Base-by-base conservation (phyloP, 345 rosid species). In the Eucalyptus camaldulensis region DNA sequence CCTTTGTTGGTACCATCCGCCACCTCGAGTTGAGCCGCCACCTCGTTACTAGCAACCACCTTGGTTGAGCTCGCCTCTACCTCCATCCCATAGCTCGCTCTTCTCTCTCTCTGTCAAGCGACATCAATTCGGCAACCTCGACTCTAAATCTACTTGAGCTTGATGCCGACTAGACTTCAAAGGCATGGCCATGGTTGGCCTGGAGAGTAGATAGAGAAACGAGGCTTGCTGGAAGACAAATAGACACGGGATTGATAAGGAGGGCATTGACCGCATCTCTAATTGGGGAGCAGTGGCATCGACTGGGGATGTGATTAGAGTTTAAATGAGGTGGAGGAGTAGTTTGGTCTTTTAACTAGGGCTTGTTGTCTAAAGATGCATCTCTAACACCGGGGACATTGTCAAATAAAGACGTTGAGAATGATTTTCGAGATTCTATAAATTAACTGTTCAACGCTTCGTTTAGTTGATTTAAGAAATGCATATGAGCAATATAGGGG, bases 1-100 rank as follows among this genome's bases (percentile, higher is more conserved):
- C 22, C 56, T 17, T 53, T 0, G 56, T 1, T 7, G 22, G 4
- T 0, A 53, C 22, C 56, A 53, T 53, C 1, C 1, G 9, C 56
- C 56, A 53, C 56, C 56, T 53, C 0, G 22, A 53, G 56, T 19
- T 19, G 56, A 53, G 56, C 56, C 56, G 3, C 3, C 56, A 17
- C 2, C 56, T 53, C 14, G 56, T 53, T 16, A 19, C 56, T 53
- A 53, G 22, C 56, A 53, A 53, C 22, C 8, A 0, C 22, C 21
- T 51, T 3, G 22, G 56, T 51, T 17, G 21, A 17, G 56, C 0
- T 51, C 2, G 56, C 17, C 56, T 17, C 54, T 51, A 21, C 21
- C 21, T 51, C 54, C 54, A 51, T 51, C 50, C 50, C 50, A 2
- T 49, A 49, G 50, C 50, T 13, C 50, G 2, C 50, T 49, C 50